Percentiles rank a stretch among this genome's conserved stretches.
Evolutionary conservation across 139 green algal genomes (phyloP).

Genomic region (Tetraselmis striata): DNA sequence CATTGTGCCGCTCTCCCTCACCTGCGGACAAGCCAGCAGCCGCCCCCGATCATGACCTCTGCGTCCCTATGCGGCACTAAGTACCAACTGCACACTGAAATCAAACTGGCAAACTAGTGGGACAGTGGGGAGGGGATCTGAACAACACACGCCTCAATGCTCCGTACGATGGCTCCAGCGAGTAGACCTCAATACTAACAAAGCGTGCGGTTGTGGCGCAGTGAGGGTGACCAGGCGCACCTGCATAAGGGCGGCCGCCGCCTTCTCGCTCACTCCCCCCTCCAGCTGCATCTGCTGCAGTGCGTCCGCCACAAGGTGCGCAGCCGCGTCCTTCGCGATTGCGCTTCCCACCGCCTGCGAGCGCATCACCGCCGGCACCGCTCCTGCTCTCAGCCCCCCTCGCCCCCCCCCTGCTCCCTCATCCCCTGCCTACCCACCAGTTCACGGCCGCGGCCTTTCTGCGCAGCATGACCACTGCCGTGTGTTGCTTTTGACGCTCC

Average conservation of each 20-base stretch:
- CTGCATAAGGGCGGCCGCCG: background rate
- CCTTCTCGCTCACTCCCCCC: background rate
- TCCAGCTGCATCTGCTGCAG: background rate
- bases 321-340: background rate
- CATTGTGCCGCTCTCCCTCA: background rate
- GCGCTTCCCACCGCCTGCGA: background rate
- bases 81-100: background rate
- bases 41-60: background rate
- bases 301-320: background rate
- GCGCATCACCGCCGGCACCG: background rate
- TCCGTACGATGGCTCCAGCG: too few relatives aligned
- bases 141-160: too few relatives aligned
- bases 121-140: background rate
- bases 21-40: background rate
- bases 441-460: too few relatives aligned
- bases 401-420: too few relatives aligned
- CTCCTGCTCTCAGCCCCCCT: background rate
- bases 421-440: too few relatives aligned
- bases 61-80: background rate
- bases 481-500: too few relatives aligned
- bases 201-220: background rate
- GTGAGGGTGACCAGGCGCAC: background rate
- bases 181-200: too few relatives aligned
- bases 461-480: background rate
- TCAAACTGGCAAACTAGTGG: background rate